Conservation (phyloP, 495 filamentous ascomycete genomes). For the Daldinia loculata region DNA sequence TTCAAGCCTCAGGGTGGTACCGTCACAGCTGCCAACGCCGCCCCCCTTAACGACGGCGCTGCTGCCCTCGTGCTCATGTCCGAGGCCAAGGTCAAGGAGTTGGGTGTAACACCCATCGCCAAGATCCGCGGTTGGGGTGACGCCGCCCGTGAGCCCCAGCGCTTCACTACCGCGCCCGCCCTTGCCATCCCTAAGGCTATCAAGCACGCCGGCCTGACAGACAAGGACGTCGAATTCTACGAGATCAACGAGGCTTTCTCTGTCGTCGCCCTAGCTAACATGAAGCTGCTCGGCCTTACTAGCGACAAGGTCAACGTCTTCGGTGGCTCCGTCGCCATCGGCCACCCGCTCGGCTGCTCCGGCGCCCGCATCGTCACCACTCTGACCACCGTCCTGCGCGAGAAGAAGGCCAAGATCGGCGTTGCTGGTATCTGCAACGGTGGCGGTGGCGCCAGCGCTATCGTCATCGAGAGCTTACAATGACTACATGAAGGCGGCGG, state of each 20-base stretch:
- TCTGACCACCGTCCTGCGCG: slow-evolving; percentile 84
- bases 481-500: slow-evolving; percentile 41
- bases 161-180: slow-evolving; percentile 96
- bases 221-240: slow-evolving; percentile 83
- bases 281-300: slow-evolving; percentile 81
- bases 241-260: slow-evolving; percentile 99
- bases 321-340: slow-evolving; percentile 93
- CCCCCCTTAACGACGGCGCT: slow-evolving; percentile 93
- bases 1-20: slow-evolving; percentile 86
- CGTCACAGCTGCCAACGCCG: slow-evolving; percentile 97
- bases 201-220: slow-evolving; percentile 82
- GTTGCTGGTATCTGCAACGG: slow-evolving; percentile 97
- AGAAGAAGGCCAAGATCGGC: slow-evolving; percentile 92
- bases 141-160: slow-evolving; percentile 84
- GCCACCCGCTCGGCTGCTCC: slow-evolving; percentile 91
- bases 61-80: slow-evolving; percentile 90
- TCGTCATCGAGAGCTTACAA: slow-evolving; percentile 81
- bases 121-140: slow-evolving; percentile 98
- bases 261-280: slow-evolving; percentile 93
- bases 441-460: slow-evolving; percentile 89
- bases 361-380: slow-evolving; percentile 95
- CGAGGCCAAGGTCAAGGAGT: slow-evolving; percentile 85
- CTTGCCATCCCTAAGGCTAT: slow-evolving; percentile 96
- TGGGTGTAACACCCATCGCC: slow-evolving; percentile 87
- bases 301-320: slow-evolving; percentile 94